These are phyloP conservation scores for Rhododendron simsii DNA, from an alignment of 148 eudicot genomes.

Conservation along the genomic window DNA sequence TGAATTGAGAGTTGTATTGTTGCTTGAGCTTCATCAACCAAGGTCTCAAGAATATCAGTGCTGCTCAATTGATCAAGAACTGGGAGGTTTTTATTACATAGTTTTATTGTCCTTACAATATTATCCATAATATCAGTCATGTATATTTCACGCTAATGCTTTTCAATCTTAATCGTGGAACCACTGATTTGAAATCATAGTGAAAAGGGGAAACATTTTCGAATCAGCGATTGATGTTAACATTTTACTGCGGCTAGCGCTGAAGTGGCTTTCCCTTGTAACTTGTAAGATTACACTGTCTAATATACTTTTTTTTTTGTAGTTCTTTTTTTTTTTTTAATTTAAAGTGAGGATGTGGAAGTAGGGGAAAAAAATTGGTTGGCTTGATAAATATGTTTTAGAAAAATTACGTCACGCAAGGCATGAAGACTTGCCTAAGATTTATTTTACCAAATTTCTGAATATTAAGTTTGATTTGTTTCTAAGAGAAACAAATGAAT, in stretches of 20 bases:
- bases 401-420: neutral
- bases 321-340: neutral
- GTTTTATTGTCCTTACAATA: conserved; percentile 1
- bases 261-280: neutral
- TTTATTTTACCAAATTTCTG: neutral
- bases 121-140: neutral
- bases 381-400: neutral
- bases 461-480: neutral
- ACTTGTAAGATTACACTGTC: neutral
- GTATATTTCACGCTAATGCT: neutral
- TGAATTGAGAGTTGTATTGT: conserved; percentile 8
- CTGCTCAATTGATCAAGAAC: conserved; percentile 12
- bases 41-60: conserved; percentile 12
- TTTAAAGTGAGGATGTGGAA: neutral
- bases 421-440: neutral
- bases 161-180: neutral
- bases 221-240: neutral
- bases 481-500: neutral
- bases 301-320: neutral
- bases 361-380: neutral
- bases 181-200: neutral
- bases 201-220: neutral
- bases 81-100: conserved; percentile 12
- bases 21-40: conserved; percentile 21
- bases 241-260: neutral